phyloP scores from a whole-genome alignment of 2,329 filamentous ascomycete species.

The Aspergillus cejpii region DNA sequence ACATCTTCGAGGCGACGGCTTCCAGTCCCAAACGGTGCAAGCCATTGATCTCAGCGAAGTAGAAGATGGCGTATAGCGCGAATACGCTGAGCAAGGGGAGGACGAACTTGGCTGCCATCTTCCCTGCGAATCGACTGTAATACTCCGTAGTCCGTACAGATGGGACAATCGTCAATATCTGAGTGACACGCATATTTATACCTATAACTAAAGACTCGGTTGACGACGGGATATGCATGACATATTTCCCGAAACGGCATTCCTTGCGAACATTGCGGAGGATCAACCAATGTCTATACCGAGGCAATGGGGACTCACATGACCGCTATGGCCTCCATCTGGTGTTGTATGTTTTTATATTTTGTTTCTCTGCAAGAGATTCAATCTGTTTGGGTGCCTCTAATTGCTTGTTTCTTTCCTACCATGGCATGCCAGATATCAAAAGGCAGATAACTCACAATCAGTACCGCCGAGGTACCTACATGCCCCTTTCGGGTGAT shows the following conservation, averaged over 20 bases:
- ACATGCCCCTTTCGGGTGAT: no score
- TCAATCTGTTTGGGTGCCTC: no score
- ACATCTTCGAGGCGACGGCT: slow-evolving; percentile 18
- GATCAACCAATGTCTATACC: no score
- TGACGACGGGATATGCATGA: neutral
- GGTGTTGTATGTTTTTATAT: no score
- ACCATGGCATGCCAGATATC: no score
- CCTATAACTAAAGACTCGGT: neutral
- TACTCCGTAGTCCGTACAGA: neutral
- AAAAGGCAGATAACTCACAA: no score
- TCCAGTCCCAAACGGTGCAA: slow-evolving; percentile 17
- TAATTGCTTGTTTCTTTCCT: no score
- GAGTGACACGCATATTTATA: neutral
- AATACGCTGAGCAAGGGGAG: slow-evolving; percentile 28
- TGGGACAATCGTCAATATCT: neutral
- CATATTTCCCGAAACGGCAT: neutral
- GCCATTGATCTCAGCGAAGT: slow-evolving; percentile 31
- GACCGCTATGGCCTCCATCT: no score
- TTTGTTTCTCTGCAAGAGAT: no score
- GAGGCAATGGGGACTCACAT: no score
- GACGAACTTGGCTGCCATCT: slow-evolving; percentile 20
- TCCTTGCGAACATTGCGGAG: neutral
- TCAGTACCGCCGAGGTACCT: no score
- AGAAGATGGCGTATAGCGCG: slow-evolving; percentile 31
- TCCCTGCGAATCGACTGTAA: neutral